A percentile compares a stretch with the other conserved stretches of the same genome.
phyloP scores from a whole-genome alignment of 2,329 filamentous ascomycete species.

The Colletotrichum paranaense region DNA sequence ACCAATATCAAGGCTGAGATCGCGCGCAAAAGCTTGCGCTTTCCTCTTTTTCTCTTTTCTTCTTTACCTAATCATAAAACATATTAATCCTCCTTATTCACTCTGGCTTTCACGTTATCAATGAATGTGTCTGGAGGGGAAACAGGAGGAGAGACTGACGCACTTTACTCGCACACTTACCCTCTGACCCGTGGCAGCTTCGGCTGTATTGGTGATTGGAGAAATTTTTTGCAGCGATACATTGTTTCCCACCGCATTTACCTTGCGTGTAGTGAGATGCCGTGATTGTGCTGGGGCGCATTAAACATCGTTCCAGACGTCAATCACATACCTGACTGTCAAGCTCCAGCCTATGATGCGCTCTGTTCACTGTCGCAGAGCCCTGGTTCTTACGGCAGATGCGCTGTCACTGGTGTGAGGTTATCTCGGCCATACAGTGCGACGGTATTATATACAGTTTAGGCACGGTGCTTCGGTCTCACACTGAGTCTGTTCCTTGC shows the following conservation, averaged over 20 bases:
- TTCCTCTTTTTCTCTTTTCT: conserved; percentile 37
- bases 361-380: too few relatives aligned
- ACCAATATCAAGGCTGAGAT: conserved; percentile 36
- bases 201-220: conserved; percentile 45
- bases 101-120: conserved; percentile 68
- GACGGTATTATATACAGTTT: neutral
- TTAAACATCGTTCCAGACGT: neutral
- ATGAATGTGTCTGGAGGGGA: conserved; percentile 73
- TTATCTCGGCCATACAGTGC: neutral
- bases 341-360: neutral
- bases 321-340: neutral
- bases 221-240: conserved; percentile 49
- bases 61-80: conserved; percentile 48
- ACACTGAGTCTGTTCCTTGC: neutral
- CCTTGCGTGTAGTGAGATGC: neutral
- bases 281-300: neutral
- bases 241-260: conserved; percentile 25
- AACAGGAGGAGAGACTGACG: conserved; percentile 74
- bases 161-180: conserved; percentile 57
- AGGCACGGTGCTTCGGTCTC: neutral
- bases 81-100: conserved; percentile 72
- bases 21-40: neutral
- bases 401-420: neutral
- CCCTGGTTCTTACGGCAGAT: too few relatives aligned
- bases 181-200: conserved; percentile 54